Evolutionary conservation across 148 eudicot species (phyloP).

Genomic region (Hydrangea macrophylla): DNA sequence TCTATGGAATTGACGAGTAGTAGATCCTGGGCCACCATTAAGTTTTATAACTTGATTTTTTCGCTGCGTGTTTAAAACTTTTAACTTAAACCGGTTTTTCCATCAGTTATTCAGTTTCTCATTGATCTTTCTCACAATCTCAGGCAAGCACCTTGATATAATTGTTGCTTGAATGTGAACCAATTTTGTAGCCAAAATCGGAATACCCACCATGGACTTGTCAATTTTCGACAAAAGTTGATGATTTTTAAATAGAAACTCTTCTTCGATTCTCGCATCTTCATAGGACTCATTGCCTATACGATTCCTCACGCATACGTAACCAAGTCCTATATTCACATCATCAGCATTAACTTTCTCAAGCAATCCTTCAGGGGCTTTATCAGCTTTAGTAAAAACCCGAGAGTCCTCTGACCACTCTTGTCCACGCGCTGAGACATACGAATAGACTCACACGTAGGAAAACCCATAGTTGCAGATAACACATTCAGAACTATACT

Average conservation of each 20-base stretch:
- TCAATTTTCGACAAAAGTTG: constrained; percentile 14
- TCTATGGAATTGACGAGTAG: too few species aligned
- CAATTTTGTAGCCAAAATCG: constrained; percentile 48
- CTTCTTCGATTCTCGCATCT: constrained; percentile 16
- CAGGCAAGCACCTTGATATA: constrained; percentile 46
- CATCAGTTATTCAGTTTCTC: constrained; percentile 27
- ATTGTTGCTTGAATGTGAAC: constrained; percentile 48
- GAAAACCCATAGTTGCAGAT: too few species aligned
- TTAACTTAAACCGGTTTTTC: too few species aligned
- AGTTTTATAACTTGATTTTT: too few species aligned
- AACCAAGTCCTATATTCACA: too few species aligned
- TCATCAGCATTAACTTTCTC: constrained; percentile 25
- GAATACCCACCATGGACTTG: constrained; percentile 53
- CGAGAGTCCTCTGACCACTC: too few species aligned
- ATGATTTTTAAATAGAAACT: constrained; percentile 9
- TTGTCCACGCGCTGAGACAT: too few species aligned
- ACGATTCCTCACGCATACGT: too few species aligned
- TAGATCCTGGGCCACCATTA: too few species aligned
- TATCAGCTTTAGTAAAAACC: constrained; percentile 16
- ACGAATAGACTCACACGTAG: too few species aligned
- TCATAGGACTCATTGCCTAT: constrained; percentile 18
- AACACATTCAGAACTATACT: too few species aligned
- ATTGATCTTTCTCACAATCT: constrained; percentile 47
- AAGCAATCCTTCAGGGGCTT: constrained; percentile 26
- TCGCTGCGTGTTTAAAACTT: too few species aligned